Percentiles rank a stretch among this genome's conserved stretches.
Evolutionary conservation across 768 basidiomycete species (phyloP).

Genomic region (Dentipellis fragilis): DNA sequence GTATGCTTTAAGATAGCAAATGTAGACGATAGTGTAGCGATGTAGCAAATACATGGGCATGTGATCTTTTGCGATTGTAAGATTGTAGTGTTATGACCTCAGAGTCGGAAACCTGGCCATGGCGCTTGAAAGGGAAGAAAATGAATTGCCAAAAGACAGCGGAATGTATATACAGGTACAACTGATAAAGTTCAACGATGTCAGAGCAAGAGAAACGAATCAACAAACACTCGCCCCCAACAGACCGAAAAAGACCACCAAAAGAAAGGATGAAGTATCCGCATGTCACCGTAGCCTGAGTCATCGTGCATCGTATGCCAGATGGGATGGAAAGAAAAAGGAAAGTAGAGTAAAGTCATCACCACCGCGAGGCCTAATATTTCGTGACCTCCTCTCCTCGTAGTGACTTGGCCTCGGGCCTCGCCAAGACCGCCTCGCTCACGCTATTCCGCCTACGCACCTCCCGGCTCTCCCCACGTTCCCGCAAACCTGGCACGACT

Average conservation of each 20-base stretch:
- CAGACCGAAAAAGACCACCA: not conserved
- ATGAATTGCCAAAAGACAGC: not conserved
- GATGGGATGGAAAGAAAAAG: not conserved
- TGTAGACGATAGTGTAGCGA: not conserved
- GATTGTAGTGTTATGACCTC: too few relatives aligned
- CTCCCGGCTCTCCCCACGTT: constrained; percentile 27
- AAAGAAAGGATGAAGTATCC: not conserved
- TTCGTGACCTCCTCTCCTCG: not conserved
- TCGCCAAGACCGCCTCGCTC: constrained; percentile 38
- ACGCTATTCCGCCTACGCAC: constrained; percentile 40
- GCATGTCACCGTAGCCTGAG: too few relatives aligned
- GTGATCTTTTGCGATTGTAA: too few relatives aligned
- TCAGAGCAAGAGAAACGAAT: not conserved
- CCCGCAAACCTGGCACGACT: constrained; percentile 49
- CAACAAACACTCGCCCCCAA: not conserved
- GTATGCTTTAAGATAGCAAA: constrained; percentile 42
- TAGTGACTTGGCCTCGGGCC: constrained; percentile 8
- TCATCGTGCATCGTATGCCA: not conserved
- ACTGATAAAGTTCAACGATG: not conserved
- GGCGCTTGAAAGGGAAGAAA: too few relatives aligned
- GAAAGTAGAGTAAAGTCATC: not conserved
- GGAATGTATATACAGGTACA: not conserved
- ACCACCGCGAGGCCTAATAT: not conserved
- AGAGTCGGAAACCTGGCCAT: too few relatives aligned
- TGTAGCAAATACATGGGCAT: not conserved